These are phyloP conservation scores for Colletotrichum australisinense DNA, from an alignment of 2,329 filamentous ascomycete genomes.

Conservation along the genomic window DNA sequence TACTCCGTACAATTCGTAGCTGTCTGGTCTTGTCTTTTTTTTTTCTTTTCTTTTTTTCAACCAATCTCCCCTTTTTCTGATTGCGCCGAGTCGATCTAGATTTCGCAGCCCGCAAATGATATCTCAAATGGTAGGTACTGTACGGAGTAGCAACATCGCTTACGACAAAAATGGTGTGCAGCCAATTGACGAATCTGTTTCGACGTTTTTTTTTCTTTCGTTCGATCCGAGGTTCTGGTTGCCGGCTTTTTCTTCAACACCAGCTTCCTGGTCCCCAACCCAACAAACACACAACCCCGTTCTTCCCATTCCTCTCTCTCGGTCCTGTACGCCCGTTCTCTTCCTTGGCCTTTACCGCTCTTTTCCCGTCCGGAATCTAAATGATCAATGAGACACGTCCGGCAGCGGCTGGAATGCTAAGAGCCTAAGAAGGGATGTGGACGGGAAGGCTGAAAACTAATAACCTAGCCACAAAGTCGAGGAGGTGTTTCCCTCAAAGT, in stretches of 20 bases:
- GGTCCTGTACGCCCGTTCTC: neutral
- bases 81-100: neutral
- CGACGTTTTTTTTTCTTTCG: neutral
- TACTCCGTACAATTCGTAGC: no score
- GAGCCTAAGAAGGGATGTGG: neutral
- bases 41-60: neutral
- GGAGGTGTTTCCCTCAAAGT: neutral
- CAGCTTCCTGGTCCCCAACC: neutral
- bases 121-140: neutral
- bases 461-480: neutral
- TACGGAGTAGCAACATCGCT: neutral
- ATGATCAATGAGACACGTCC: constrained; percentile 16
- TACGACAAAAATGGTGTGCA: neutral
- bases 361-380: neutral
- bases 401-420: constrained; percentile 7
- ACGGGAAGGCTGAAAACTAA: neutral
- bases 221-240: constrained; percentile 32
- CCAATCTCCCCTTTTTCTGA: neutral
- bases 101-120: neutral
- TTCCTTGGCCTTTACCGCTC: neutral
- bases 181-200: constrained; percentile 15
- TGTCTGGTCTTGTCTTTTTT: neutral
- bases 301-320: neutral
- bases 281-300: neutral
- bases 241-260: constrained; percentile 25